phyloP scores from a whole-genome alignment of 176 grass and related monocot species.

The Triticum timopheevii region DNA sequence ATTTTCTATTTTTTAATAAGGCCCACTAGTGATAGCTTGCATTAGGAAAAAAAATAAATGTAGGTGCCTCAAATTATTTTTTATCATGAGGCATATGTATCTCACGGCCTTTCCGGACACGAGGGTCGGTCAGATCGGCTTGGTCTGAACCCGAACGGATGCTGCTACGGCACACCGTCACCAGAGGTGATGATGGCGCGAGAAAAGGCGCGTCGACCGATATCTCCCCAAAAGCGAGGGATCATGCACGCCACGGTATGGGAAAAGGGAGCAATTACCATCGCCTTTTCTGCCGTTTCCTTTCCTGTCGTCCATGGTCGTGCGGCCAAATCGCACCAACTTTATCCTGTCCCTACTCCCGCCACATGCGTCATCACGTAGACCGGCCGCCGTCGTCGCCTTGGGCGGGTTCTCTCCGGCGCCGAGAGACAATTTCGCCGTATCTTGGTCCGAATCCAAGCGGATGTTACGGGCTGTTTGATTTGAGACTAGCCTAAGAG shows the following conservation, averaged over 20 bases:
- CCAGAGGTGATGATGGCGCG: neutral
- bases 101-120: neutral
- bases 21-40: too few relatives aligned
- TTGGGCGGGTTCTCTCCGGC: neutral
- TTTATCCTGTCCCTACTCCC: neutral
- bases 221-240: neutral
- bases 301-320: neutral
- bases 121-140: neutral
- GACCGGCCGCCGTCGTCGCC: neutral
- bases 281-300: neutral
- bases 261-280: neutral
- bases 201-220: neutral
- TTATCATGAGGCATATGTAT: too few relatives aligned
- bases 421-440: neutral
- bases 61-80: too few relatives aligned
- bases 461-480: neutral
- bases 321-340: constrained; percentile 21
- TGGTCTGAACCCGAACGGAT: neutral
- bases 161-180: neutral
- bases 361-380: neutral
- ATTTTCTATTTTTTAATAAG: too few relatives aligned
- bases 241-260: neutral
- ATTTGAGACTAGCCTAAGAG: too few relatives aligned
- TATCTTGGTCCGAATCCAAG: neutral
- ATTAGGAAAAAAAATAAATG: too few relatives aligned